These are phyloP conservation scores for Cyberlindnera xylosilytica DNA, from an alignment of 805 yeast genomes.

Conservation along the genomic window DNA sequence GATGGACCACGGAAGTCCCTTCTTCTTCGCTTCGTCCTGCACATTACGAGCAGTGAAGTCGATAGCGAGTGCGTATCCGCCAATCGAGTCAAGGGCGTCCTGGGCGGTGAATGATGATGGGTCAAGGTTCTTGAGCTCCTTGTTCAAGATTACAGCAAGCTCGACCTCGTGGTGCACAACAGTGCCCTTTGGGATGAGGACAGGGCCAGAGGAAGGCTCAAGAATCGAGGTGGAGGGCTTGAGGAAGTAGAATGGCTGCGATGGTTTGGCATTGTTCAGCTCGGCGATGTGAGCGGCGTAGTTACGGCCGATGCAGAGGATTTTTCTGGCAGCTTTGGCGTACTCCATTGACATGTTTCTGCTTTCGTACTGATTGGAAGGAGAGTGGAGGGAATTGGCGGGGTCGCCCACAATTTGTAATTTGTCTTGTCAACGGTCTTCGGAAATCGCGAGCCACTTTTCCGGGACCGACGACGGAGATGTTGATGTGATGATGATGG, in stretches of 20 bases:
- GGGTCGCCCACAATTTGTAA: too few relatives aligned
- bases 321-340: conserved; percentile 64
- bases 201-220: conserved; percentile 65
- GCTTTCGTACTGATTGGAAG: too few relatives aligned
- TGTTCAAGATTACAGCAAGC: conserved; percentile 72
- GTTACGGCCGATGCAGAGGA: conserved; percentile 94
- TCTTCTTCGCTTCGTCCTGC: conserved; percentile 89
- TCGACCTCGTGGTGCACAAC: conserved; percentile 92
- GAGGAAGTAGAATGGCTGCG: conserved; percentile 86
- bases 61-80: conserved; percentile 84
- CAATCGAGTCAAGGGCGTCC: conserved; percentile 75
- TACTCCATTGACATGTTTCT: conserved; percentile 36
- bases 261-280: conserved; percentile 75
- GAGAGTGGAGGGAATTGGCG: too few relatives aligned
- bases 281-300: conserved; percentile 96
- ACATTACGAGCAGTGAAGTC: conserved; percentile 96
- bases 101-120: conserved; percentile 51
- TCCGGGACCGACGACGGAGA: too few relatives aligned
- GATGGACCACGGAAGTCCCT: conserved; percentile 95
- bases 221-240: conserved; percentile 85
- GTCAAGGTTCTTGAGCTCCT: conserved; percentile 57
- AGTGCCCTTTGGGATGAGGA: conserved; percentile 78
- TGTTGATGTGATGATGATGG: too few relatives aligned
- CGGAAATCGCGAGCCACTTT: too few relatives aligned
- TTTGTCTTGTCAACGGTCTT: too few relatives aligned